A percentile compares a stretch with the other conserved stretches of the same genome.
Evolutionary conservation across 306 rosid species (phyloP).

Genomic region (Medicago ruthenica): DNA sequence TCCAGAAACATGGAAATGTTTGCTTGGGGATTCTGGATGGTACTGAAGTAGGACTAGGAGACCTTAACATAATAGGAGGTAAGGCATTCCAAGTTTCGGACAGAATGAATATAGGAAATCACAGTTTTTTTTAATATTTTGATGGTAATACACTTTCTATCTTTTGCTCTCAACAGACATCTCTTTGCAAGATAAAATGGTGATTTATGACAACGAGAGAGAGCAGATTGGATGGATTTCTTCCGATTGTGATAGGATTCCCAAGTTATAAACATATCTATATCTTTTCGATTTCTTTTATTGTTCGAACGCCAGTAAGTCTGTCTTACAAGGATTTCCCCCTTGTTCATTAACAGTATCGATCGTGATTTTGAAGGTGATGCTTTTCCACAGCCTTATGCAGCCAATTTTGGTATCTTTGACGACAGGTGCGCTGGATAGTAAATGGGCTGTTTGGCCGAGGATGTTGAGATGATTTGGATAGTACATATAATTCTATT

Average conservation of each 20-base stretch:
- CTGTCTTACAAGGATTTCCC: constrained; percentile 43
- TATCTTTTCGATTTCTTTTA: constrained; percentile 35
- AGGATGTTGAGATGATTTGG: constrained; percentile 37
- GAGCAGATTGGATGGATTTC: constrained; percentile 81
- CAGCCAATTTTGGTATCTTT: constrained; percentile 50
- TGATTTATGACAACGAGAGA: constrained; percentile 84
- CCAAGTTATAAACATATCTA: constrained; percentile 53
- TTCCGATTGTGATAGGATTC: constrained; percentile 63
- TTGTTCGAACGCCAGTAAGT: constrained; percentile 19
- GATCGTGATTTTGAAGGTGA: constrained; percentile 48
- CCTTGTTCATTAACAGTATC: constrained; percentile 54
- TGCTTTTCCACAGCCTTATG: constrained; percentile 47
- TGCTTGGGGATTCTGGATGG: constrained; percentile 92
- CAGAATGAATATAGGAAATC: not conserved
- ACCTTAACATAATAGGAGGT: constrained; percentile 80
- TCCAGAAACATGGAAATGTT: constrained; percentile 75
- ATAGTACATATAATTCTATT: constrained; percentile 11
- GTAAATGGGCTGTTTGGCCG: constrained; percentile 27
- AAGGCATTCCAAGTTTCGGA: constrained; percentile 28
- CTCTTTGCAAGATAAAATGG: constrained; percentile 69
- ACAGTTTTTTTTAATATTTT: not conserved
- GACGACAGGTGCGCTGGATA: constrained; percentile 43
- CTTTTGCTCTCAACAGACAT: constrained; percentile 57
- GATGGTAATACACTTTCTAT: constrained; percentile 20
- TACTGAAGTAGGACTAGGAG: constrained; percentile 68